phyloP scores from a whole-genome alignment of 1,139 yeast genomes.

The Kodamaea derodonti region DNA sequence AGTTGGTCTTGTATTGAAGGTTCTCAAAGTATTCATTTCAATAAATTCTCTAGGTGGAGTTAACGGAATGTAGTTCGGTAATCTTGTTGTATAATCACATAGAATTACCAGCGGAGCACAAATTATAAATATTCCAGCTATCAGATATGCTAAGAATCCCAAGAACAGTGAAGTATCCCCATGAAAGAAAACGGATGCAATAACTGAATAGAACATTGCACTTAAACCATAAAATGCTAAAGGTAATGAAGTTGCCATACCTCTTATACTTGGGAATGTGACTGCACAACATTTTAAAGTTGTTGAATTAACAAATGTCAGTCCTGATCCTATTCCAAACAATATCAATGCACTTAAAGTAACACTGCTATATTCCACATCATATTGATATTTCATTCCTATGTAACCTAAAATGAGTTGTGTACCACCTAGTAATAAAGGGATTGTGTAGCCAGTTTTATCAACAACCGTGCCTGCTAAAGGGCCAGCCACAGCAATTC shows the following conservation, averaged over 20 bases:
- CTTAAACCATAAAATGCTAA: conserved; percentile 57
- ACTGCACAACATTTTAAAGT: conserved; percentile 58
- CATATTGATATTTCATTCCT: conserved; percentile 46
- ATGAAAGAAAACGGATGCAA: conserved; percentile 46
- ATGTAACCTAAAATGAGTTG: conserved; percentile 43
- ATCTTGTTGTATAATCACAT: conserved; percentile 27
- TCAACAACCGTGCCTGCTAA: conserved; percentile 61
- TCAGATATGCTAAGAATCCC: conserved; percentile 42
- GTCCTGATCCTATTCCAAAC: conserved; percentile 49
- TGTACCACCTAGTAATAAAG: conserved; percentile 43
- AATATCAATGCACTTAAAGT: conserved; percentile 33
- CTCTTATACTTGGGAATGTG: conserved; percentile 51
- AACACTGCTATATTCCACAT: conserved; percentile 25
- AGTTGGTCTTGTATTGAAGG: conserved; percentile 6
- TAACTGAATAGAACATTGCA: conserved; percentile 52
- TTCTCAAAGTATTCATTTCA: conserved; percentile 12
- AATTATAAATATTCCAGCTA: conserved; percentile 32
- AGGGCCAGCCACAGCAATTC: conserved; percentile 56
- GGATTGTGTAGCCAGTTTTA: conserved; percentile 42
- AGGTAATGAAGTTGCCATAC: conserved; percentile 59
- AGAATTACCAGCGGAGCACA: conserved; percentile 48
- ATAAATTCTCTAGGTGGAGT: conserved; percentile 7
- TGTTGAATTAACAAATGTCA: conserved; percentile 50
- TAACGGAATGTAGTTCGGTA: background rate
- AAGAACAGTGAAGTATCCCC: conserved; percentile 50